Evolutionary conservation across 2,329 filamentous ascomycete genomes (phyloP), one percentile per base, ranked within the genome.

Genomic region (Fusarium avenaceum): DNA sequence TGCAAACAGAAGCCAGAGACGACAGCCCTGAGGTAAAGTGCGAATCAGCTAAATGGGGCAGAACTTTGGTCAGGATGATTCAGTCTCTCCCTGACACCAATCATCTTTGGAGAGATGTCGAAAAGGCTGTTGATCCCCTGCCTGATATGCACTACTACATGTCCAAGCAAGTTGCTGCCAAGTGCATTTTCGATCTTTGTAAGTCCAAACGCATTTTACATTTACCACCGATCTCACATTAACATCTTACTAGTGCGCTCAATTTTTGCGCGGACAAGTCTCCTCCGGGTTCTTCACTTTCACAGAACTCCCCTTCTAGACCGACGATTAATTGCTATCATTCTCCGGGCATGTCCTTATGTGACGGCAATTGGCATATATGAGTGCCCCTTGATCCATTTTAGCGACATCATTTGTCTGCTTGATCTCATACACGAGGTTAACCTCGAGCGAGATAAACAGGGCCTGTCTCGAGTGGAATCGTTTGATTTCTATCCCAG

Each of bases 401-500:
- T 79, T n/a, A 79, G 77, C 11, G 79, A 81, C 22, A 54, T 79
- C 0, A 50, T 78, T 2, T 71, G 66, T 13, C 53, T 81, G 0
- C 65, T 81, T 2, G 78, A 81, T 50, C 58, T 80, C 4, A 78
- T 81, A 20, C 53, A 76, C 32, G 78, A 80, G 43, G 65, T 81
- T 43, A 81, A 81, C 43, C 8, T 35, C 14, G 42, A 65, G 4
- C 74, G 79, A 0, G 22, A 51, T 4, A 14, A 48, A 13, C 4
- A 50, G 4, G 33, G 30, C 0, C 24, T 60, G 4, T 57, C 74
- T 1, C 24, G 44, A 0, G 75, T 81, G 20, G 38, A 62, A 4
- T 63, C 60, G 0, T 65, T 81, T 3, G 79, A 81, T 26, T 80
- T 80, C 39, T 76, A 71, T n/a, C 79, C 79, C 0, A 40, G 67